Evolutionary conservation across 768 basidiomycete genomes (phyloP).

Genomic region (Xanthoconium purpureum): DNA sequence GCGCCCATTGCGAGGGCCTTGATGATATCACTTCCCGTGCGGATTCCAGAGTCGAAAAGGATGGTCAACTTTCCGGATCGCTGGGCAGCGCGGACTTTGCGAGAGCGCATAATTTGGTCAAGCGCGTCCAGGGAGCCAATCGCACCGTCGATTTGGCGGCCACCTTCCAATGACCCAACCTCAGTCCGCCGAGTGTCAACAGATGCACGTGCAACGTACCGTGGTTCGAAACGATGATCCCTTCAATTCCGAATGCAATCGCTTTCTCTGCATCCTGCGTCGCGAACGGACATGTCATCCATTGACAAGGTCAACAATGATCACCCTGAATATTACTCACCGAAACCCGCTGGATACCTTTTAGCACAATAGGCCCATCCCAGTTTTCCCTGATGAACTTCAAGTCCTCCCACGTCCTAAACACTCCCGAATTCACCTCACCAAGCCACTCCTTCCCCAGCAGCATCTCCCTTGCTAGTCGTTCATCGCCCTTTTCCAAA

Average conservation of each 20-base stretch:
- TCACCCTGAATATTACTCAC: constrained; percentile 34
- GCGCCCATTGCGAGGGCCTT: constrained; percentile 87
- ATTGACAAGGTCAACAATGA: neutral
- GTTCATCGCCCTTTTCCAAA: constrained; percentile 45
- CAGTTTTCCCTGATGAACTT: constrained; percentile 66
- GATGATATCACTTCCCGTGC: constrained; percentile 79
- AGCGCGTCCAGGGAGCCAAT: constrained; percentile 74
- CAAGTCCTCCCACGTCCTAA: constrained; percentile 69
- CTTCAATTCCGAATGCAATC: constrained; percentile 40
- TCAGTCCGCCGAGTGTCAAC: neutral
- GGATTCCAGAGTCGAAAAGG: constrained; percentile 69
- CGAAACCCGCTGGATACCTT: constrained; percentile 68
- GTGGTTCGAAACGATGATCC: constrained; percentile 48
- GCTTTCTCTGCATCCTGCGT: constrained; percentile 50
- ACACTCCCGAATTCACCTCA: constrained; percentile 61
- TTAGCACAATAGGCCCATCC: constrained; percentile 74
- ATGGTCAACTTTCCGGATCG: constrained; percentile 60
- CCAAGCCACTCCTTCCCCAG: constrained; percentile 63
- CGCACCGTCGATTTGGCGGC: constrained; percentile 77
- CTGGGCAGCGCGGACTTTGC: constrained; percentile 56
- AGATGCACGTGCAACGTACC: constrained; percentile 9
- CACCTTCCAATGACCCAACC: constrained; percentile 41
- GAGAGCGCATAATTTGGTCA: constrained; percentile 63
- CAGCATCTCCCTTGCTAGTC: constrained; percentile 33
- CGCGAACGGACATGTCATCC: neutral